Conservation (phyloP, 2,329 filamentous ascomycete genomes). For the Neophaeococcomyces aloes region DNA sequence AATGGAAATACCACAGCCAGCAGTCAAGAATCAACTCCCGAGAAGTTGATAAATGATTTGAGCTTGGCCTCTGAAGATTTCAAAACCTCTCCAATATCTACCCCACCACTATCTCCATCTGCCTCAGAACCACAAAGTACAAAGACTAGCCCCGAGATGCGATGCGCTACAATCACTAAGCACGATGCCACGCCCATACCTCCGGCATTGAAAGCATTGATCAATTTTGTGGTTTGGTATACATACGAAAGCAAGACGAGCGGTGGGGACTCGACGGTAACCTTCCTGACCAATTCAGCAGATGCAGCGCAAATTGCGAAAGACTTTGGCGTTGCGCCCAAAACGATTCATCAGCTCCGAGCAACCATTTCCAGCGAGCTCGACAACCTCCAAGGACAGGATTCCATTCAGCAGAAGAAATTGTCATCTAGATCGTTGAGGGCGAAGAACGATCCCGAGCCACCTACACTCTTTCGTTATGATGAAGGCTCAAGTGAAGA, state of each 20-base stretch:
- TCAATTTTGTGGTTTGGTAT: slow-evolving; percentile 38
- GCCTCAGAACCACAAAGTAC: slow-evolving; percentile 34
- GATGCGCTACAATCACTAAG: slow-evolving; percentile 15
- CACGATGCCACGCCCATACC: slow-evolving; percentile 27
- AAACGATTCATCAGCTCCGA: slow-evolving; percentile 39
- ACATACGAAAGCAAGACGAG: slow-evolving; percentile 26
- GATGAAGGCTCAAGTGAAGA: slow-evolving; percentile 38
- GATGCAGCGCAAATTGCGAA: slow-evolving; percentile 34
- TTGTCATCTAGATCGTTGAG: slow-evolving; percentile 8
- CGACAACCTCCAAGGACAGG: slow-evolving; percentile 33
- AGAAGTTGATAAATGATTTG: slow-evolving; percentile 18
- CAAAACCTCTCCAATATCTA: slow-evolving; percentile 30
- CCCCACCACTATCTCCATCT: slow-evolving; percentile 32
- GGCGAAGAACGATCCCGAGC: slow-evolving; percentile 22
- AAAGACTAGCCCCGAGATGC: slow-evolving; percentile 35
- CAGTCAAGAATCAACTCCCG: slow-evolving; percentile 15
- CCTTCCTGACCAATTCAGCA: slow-evolving; percentile 37
- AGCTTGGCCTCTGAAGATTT: slow-evolving; percentile 17
- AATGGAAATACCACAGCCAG: slow-evolving; percentile 14
- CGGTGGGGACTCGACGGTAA: slow-evolving; percentile 27
- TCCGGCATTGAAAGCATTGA: slow-evolving; percentile 30
- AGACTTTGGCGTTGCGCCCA: slow-evolving; percentile 38
- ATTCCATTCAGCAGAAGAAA: slow-evolving; percentile 35
- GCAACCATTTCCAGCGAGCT: slow-evolving; percentile 38
- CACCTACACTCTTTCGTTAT: slow-evolving; percentile 36